Evolutionary conservation across 257 asterid species (phyloP), one percentile per base, ranked within the genome.

Genomic region (Voacanga thouarsii): DNA sequence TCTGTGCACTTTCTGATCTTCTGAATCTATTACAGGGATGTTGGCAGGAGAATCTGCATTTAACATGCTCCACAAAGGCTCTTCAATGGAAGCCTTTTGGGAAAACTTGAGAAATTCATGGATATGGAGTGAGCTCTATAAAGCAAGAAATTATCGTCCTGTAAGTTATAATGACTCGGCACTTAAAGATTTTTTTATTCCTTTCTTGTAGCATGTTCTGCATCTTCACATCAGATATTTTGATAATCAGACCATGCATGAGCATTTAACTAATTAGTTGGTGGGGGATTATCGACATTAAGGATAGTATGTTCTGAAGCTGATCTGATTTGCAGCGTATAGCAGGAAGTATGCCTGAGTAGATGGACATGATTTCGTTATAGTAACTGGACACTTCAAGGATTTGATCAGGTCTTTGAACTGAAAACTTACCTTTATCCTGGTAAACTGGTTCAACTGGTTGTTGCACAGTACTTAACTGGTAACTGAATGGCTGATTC

Each of bases 81-180:
- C 91, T 53, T 59, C 86, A 66, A 76, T 90, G 81, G 98, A 91
- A 78, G 72, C 80, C 80, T 91, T 88, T 82, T 95, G 99, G 99
- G 92, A 89, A 84, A 89, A 85, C 65, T 83, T 95, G 82, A 87
- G 75, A 87, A 89, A 82, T 84, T 95, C 99, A 26, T 95, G 99
- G 98, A 83, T 95, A 83, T 95, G 97, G 98, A 85, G 88, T 83
- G 99, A 95, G 83, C 98, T 95, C 82, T 76, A 93, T 80, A 33
- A 67, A 56, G 99, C 98, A 76, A 91, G 99, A 84, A 95, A 95
- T 71, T 95, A 90, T 85, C 97, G 99, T 45, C 99, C 98, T 28
- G 99, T 95, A 82, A 95, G 97, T 82, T 51, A 79, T 74, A 33
- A 18, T 21, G 51, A 53, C 28, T 72, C 21, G 3, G 28, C 21